Conservation (phyloP, 148 eudicot genomes). For the Limonium bicolor region DNA sequence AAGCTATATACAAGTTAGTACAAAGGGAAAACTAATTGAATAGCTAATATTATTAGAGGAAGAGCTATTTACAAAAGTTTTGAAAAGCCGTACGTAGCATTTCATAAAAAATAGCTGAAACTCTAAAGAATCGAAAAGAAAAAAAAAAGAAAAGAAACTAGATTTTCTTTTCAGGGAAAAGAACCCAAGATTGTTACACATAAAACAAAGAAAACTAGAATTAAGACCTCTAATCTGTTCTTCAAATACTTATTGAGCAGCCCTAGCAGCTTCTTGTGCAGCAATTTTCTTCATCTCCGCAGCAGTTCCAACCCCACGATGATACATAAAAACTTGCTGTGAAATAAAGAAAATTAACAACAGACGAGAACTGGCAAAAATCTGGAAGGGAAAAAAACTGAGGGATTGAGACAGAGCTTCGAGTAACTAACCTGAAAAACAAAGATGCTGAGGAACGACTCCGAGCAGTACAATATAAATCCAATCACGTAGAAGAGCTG, state of each 20-base stretch:
- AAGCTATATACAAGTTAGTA: no score
- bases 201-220: no score
- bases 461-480: slow-evolving; percentile 35
- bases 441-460: slow-evolving; percentile 51
- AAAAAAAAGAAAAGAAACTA: no score
- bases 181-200: no score
- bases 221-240: background rate
- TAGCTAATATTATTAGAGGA: no score
- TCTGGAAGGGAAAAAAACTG: background rate
- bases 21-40: no score
- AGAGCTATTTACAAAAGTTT: no score
- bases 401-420: background rate
- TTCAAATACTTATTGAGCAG: slow-evolving; percentile 17
- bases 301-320: slow-evolving; percentile 53
- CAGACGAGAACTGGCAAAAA: background rate
- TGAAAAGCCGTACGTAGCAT: no score
- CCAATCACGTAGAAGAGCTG: slow-evolving; percentile 47
- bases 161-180: no score
- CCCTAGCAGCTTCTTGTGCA: slow-evolving; percentile 38
- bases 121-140: no score
- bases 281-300: slow-evolving; percentile 46
- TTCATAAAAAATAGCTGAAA: no score
- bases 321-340: slow-evolving; percentile 60
- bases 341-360: background rate
- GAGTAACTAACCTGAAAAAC: slow-evolving; percentile 39